These are phyloP conservation scores for Corymbia calophylla DNA, from an alignment of 441 rosid genomes.

Conservation along the genomic window DNA sequence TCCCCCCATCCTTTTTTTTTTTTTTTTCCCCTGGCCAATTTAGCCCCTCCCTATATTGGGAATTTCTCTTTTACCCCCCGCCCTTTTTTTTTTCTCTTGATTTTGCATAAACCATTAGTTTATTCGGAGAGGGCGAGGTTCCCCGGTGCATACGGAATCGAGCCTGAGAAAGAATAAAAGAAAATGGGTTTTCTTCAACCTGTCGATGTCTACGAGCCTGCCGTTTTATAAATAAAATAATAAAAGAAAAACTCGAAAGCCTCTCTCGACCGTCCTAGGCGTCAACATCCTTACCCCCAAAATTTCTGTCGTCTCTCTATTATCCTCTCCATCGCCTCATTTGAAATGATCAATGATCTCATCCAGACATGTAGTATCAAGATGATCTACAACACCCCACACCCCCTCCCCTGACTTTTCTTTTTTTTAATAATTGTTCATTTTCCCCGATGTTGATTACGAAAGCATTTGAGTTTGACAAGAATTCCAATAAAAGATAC, in stretches of 20 bases:
- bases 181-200: background rate
- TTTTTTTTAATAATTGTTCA: too few species aligned
- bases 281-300: background rate
- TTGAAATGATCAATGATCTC: background rate
- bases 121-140: background rate
- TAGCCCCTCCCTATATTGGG: background rate
- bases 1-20: too few species aligned
- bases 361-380: background rate
- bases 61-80: too few species aligned
- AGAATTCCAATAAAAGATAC: background rate
- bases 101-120: background rate
- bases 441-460: background rate
- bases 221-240: background rate
- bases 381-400: background rate
- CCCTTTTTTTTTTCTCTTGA: too few species aligned
- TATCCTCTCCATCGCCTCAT: background rate
- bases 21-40: background rate
- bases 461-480: background rate
- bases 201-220: background rate
- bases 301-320: background rate
- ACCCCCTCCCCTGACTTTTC: background rate
- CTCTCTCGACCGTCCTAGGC: background rate
- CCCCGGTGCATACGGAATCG: background rate
- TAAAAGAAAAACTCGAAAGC: too few species aligned
- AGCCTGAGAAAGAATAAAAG: background rate